Evolutionary conservation across 208 protist genomes (phyloP).

Genomic region (Acanthamoeba royreba): DNA sequence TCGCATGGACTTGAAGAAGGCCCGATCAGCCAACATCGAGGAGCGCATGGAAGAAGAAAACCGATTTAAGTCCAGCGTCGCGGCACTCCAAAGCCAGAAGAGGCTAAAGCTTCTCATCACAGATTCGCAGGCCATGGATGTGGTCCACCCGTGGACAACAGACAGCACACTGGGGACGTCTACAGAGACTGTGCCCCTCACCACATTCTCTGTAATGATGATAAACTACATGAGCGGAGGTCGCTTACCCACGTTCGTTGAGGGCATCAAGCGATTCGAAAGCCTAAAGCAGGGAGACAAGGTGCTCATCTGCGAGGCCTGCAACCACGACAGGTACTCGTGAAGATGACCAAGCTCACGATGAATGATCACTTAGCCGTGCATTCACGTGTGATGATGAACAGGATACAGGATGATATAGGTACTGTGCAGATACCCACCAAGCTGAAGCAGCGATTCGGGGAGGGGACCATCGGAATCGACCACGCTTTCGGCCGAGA

Average conservation of each 20-base stretch:
- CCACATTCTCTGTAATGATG: conserved; percentile 73
- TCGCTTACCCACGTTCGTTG: conserved; percentile 52
- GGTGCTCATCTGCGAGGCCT: conserved; percentile 70
- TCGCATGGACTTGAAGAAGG: conserved; percentile 66
- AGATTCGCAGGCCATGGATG: conserved; percentile 72
- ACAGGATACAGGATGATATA: conserved; percentile 68
- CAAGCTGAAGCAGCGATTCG: conserved; percentile 54
- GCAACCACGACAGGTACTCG: conserved; percentile 66
- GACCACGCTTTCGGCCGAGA: conserved; percentile 70
- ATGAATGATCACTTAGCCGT: neutral
- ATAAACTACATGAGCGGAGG: conserved; percentile 67
- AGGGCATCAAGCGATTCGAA: conserved; percentile 61
- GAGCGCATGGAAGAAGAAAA: conserved; percentile 29
- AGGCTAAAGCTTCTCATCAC: conserved; percentile 65
- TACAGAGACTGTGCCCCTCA: conserved; percentile 45
- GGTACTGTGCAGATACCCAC: conserved; percentile 68
- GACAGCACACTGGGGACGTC: neutral
- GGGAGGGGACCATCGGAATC: conserved; percentile 42
- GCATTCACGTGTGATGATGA: neutral
- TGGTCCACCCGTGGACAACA: conserved; percentile 69
- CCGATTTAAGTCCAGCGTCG: conserved; percentile 39
- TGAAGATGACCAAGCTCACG: neutral
- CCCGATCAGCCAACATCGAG: neutral
- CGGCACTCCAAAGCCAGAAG: neutral
- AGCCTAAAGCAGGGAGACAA: conserved; percentile 57